Base-by-base conservation (phyloP, 140 eudicot species). In the Anethum foeniculum region DNA sequence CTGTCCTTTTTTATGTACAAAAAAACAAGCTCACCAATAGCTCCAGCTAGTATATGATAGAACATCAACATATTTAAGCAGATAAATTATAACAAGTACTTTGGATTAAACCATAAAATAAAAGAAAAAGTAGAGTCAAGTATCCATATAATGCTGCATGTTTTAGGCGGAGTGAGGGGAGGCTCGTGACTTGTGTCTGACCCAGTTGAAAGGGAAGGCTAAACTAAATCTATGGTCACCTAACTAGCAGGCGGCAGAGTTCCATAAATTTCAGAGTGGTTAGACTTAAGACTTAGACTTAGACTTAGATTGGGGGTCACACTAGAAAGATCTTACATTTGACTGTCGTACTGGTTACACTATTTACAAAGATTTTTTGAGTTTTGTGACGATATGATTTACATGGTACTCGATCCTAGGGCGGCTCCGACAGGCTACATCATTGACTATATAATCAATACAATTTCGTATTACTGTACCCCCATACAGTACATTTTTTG, bases 81-180 rank as follows among this genome's bases (percentile, higher is more conserved):
- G 38, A 34, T 34, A 34, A 34, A 34, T 1, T 34, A 34, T 34
- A 34, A 3, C 3, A 34, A 34, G 38, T 23, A 23, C n/a, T 56
- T 56, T 21, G 28, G 65, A 7, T 21, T 19, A 56, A 7, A 23
- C 30, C 27, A 23, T 23, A 56, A 23, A 56, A 21, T 58, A 58
- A 0, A n/a, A 25, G 69, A 25, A 62, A 25, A 62, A 25, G 58
- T 47, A 0, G 19, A 23, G 44, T 6, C 56, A 71, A 38, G 28
- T 46, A 81, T 86, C 92, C 90, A 71, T 46, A 80, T 75, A 84
- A 58, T 86, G 82, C 36, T 86, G 88, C 92, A 82, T 88, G 87
- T 84, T 86, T 84, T 75, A 82, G 88, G 83, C 15, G 28, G 3
- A 67, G 68, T 68, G 52, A 49, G 75, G 52, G 28, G 27, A 71